Evolutionary conservation across 345 rosid species (phyloP).

Genomic region (Durio zibethinus): DNA sequence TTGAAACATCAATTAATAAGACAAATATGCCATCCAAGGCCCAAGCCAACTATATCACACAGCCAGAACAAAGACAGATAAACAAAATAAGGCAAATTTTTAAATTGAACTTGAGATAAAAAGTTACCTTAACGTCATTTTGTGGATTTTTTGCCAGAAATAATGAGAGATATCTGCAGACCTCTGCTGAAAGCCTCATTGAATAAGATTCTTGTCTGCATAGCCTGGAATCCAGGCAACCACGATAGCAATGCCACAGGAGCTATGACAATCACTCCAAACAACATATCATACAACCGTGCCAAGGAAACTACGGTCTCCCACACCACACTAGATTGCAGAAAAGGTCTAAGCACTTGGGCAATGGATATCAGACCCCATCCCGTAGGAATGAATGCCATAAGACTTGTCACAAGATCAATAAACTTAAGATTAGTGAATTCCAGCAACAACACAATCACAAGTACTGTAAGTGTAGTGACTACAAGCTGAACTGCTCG

Average conservation of each 20-base stretch:
- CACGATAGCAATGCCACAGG: constrained; percentile 78
- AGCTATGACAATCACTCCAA: constrained; percentile 69
- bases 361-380: constrained; percentile 83
- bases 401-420: constrained; percentile 63
- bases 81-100: background rate
- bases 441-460: constrained; percentile 45
- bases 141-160: constrained; percentile 62
- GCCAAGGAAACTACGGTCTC: constrained; percentile 73
- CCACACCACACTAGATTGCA: constrained; percentile 55
- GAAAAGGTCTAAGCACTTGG: constrained; percentile 43
- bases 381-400: constrained; percentile 85
- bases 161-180: constrained; percentile 71
- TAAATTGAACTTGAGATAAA: background rate
- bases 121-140: constrained; percentile 20
- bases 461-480: constrained; percentile 37
- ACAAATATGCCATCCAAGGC: background rate
- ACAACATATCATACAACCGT: constrained; percentile 66
- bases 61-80: background rate
- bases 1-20: too few relatives aligned
- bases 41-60: background rate
- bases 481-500: constrained; percentile 60
- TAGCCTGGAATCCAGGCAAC: constrained; percentile 83
- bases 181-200: constrained; percentile 90
- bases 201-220: constrained; percentile 85
- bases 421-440: constrained; percentile 41